These are phyloP conservation scores for Colletotrichum sp. DNA, from an alignment of 2,329 filamentous ascomycete genomes.

Conservation along the genomic window DNA sequence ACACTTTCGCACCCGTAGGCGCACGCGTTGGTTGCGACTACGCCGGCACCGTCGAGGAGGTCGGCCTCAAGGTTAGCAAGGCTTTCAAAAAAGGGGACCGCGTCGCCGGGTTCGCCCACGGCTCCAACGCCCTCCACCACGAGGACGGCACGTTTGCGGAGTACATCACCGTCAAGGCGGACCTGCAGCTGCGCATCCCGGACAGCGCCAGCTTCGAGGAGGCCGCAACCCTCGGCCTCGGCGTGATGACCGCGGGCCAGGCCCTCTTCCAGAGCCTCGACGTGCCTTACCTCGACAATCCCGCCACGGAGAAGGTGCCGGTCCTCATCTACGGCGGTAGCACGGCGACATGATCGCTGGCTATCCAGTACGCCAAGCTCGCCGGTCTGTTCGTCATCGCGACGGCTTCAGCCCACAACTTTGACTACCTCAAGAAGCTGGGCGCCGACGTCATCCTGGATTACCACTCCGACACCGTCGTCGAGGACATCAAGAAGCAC, in stretches of 20 bases:
- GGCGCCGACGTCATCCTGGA: conserved; percentile 54
- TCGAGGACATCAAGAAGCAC: conserved; percentile 25
- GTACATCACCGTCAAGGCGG: conserved; percentile 41
- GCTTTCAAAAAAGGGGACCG: conserved; percentile 52
- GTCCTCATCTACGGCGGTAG: conserved; percentile 51
- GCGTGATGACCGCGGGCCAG: conserved; percentile 48
- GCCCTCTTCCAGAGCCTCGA: conserved; percentile 50
- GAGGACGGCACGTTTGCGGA: conserved; percentile 48
- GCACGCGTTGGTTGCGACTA: conserved; percentile 48
- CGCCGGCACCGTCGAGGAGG: conserved; percentile 49
- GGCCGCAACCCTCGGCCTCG: conserved; percentile 48
- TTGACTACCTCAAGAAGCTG: conserved; percentile 40
- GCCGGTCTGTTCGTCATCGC: conserved; percentile 44
- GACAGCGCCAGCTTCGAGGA: conserved; percentile 48
- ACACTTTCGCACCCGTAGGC: conserved; percentile 19
- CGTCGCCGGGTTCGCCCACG: conserved; percentile 45
- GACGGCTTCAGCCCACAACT: conserved; percentile 43
- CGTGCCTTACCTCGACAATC: conserved; percentile 46
- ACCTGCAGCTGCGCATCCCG: conserved; percentile 47
- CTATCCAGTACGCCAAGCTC: conserved; percentile 48
- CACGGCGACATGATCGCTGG: conserved; percentile 61
- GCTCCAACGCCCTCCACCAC: conserved; percentile 21
- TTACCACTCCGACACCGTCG: conserved; percentile 37
- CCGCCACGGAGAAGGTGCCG: background rate
- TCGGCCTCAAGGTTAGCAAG: conserved; percentile 47